Evolutionary conservation across 2,329 filamentous ascomycete species (phyloP), one percentile per base, ranked within the genome.

Genomic region (Aspergillus nomiae): DNA sequence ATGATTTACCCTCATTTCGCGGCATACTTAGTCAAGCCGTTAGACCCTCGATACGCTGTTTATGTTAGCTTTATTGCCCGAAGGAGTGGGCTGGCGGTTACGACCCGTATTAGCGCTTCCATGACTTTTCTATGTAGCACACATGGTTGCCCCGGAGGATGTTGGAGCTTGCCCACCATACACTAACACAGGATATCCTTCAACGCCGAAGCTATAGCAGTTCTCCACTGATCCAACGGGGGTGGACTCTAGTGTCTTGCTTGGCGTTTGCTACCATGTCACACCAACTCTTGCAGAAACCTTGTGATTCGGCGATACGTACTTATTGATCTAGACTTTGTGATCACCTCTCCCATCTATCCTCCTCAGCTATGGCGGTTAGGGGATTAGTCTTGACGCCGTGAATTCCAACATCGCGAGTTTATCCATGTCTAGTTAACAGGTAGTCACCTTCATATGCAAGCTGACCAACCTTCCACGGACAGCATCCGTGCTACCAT

Each of bases 1-100:
- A 19, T 38, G n/a, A 10, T 26, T 26, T 46, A 46, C 36, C 16
- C 26, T 32, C 38, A 53, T 16, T 30, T 34, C 19, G 41, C 24
- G 19, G 14, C 50, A 26, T 53, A 9, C 21, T 30, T 48, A 24
- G 43, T 14, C 48, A 32, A 32, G 10, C 34, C 24, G 56, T 36
- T 50, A n/a, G 43, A 45, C 19, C 28, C 11, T 30, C 26, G 38
- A 50, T 50, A 1, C 46, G 8, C 46, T 28, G 46, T 28, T 50
- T 19, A n/a, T 30, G 45, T 43, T 53, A 32, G 19, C 16, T 19
- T 14, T 54, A 19, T 34, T 30, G 24, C 14, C 24, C 6, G 38
- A 55, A 54, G 58, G 28, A 55, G 58, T 45, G 46, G 50, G 34
- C 16, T 26, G 57, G 57, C 57, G 57, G 45, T 59, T 59, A 59